Percentiles rank a stretch among this genome's conserved stretches.
Conservation (phyloP, 2,329 filamentous ascomycete genomes). For the Davidsoniella virescens region DNA sequence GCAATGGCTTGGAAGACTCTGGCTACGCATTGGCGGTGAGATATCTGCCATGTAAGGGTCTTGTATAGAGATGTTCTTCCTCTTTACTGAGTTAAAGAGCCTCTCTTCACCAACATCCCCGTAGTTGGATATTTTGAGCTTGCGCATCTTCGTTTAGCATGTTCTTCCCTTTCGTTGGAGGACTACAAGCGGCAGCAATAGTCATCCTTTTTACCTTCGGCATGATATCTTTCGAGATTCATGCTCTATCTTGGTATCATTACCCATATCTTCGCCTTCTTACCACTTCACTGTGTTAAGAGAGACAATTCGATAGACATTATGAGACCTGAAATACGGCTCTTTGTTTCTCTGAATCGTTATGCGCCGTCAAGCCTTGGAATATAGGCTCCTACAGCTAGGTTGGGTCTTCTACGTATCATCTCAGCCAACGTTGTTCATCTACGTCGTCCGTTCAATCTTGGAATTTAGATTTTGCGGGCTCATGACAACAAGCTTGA, state of each 20-base stretch:
- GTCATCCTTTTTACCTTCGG: constrained; percentile 9
- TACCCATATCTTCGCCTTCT: no score
- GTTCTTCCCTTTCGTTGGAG: constrained; percentile 21
- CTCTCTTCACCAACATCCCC: not conserved
- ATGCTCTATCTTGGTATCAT: not conserved
- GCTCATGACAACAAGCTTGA: no score
- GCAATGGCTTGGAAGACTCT: constrained; percentile 7
- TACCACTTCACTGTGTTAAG: no score
- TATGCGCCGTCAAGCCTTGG: not conserved
- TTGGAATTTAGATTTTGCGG: not conserved
- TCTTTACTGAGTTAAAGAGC: constrained; percentile 8
- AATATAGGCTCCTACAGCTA: not conserved
- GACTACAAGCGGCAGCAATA: constrained; percentile 47
- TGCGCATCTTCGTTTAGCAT: constrained; percentile 14
- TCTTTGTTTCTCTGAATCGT: not conserved
- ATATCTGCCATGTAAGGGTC: no score
- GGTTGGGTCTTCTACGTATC: not conserved
- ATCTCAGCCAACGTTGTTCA: not conserved
- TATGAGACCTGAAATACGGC: not conserved
- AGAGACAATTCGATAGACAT: not conserved
- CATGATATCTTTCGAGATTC: not conserved
- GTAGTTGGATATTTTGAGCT: not conserved
- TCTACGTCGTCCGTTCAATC: not conserved
- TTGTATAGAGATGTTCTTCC: not conserved
- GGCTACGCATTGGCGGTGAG: no score